phyloP scores from a whole-genome alignment of 2,329 filamentous ascomycete species.

The Penicillium brasilianum region DNA sequence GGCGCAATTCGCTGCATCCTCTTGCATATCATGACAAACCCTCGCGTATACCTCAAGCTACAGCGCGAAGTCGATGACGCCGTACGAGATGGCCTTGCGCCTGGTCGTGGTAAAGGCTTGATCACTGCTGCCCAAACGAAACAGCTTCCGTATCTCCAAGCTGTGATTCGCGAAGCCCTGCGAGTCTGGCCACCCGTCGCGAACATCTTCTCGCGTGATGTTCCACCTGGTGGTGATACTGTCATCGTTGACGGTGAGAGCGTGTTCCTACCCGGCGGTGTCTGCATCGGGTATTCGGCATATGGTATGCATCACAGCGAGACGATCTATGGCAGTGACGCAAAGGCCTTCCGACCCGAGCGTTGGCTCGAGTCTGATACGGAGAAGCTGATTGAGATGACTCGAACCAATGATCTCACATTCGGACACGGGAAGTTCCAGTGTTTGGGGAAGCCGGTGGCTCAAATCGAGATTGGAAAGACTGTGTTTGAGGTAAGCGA shows the following conservation, averaged over 20 bases:
- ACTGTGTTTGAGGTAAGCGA: slow-evolving; percentile 23
- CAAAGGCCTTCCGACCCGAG: slow-evolving; percentile 24
- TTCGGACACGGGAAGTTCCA: slow-evolving; percentile 26
- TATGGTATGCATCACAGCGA: slow-evolving; percentile 25
- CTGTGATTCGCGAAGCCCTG: slow-evolving; percentile 35
- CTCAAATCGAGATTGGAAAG: slow-evolving; percentile 25
- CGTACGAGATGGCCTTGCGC: slow-evolving; percentile 9
- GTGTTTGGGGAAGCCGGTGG: slow-evolving; percentile 27
- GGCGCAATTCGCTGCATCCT: slow-evolving; percentile 23
- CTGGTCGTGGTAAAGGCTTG: slow-evolving; percentile 10
- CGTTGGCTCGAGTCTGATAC: slow-evolving; percentile 24
- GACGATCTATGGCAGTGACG: slow-evolving; percentile 24
- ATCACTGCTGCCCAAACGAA: slow-evolving; percentile 28
- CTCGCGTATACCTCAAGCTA: slow-evolving; percentile 21
- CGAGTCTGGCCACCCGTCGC: slow-evolving; percentile 27
- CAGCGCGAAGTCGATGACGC: slow-evolving; percentile 29
- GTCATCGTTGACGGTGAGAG: slow-evolving; percentile 23
- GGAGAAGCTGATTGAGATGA: slow-evolving; percentile 17
- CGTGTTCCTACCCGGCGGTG: slow-evolving; percentile 21
- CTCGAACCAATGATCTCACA: slow-evolving; percentile 23
- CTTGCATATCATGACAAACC: slow-evolving; percentile 25
- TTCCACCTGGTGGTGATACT: slow-evolving; percentile 22
- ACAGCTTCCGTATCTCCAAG: slow-evolving; percentile 38
- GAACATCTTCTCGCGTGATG: slow-evolving; percentile 26
- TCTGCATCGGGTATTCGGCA: slow-evolving; percentile 24